These are phyloP conservation scores for Colletotrichum cordylinicola DNA, from an alignment of 2,329 filamentous ascomycete genomes.

Conservation along the genomic window DNA sequence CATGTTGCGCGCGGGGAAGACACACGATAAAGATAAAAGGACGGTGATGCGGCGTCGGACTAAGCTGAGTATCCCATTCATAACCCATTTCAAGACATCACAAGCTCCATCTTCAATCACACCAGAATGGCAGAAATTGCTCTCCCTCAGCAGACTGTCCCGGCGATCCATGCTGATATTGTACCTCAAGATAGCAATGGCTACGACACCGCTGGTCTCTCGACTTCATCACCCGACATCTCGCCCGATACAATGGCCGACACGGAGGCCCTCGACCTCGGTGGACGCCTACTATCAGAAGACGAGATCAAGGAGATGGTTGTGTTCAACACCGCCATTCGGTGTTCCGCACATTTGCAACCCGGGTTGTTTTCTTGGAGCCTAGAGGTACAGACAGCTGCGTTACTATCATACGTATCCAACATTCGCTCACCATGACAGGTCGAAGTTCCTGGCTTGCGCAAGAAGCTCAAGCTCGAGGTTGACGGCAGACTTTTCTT, in stretches of 20 bases:
- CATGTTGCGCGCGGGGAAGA: not conserved
- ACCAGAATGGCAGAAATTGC: not conserved
- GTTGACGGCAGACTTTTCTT: not conserved
- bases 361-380: not conserved
- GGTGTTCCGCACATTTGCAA: not conserved
- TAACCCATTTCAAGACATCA: not conserved
- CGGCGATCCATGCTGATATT: not conserved
- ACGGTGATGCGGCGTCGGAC: not conserved
- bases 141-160: not conserved
- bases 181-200: not conserved
- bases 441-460: not conserved
- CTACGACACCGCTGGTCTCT: rapidly evolving
- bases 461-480: not conserved
- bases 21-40: not conserved
- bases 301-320: not conserved
- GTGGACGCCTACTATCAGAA: not conserved
- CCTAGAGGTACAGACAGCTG: not conserved
- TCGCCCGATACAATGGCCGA: no score
- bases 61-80: not conserved
- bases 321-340: not conserved
- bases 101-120: not conserved
- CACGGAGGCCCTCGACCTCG: not conserved
- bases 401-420: not conserved
- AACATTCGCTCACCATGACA: not conserved
- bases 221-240: not conserved